Evolutionary conservation across 2,329 filamentous ascomycete genomes (phyloP), one percentile per base, ranked within the genome.

Genomic region (Aspergillus thermomutatus): DNA sequence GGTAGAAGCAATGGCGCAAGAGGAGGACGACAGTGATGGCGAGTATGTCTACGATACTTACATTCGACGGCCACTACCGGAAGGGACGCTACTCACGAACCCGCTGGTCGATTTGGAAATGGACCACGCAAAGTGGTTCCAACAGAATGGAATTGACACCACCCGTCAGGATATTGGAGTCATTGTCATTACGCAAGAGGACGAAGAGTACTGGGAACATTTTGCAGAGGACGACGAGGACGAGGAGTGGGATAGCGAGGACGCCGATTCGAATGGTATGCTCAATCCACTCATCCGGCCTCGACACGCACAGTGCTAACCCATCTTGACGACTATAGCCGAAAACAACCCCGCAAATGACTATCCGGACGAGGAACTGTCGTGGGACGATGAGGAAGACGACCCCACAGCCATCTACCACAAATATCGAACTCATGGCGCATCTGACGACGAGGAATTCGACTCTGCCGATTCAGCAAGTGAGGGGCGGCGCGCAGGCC

Each of bases 1-100:
- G 19, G 49, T 47, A 4, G 49, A 55, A 6, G 47, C 52, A 8
- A 48, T 45, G 26, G 54, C 62, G 34, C 57, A 64, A 19, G 60
- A 63, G 10, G 74, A 77, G 23, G 75, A 78, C 9, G 76, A 78
- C 21, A 75, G 76, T 21, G 79, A 80, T n/a, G 73, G 68, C 23
- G 82, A 83, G 47, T 87, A 83, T 66, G 82, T 87, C 55, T 86
- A 85, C 68, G 84, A 87, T 63, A 84, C 82, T 9, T 87, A 86
- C 67, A 73, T 86, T 45, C 81, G 83, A 2, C 75, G 79, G 19
- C 73, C 70, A n/a, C 59, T 77, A 19, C 66, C 71, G 2, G 67
- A 71, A n/a, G 57, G 62, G 19, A 65, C 70, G 9, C 61, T 71
- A 48, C 57, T 73, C 55, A 73, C 65, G 14, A 73, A 77, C 57